Percentiles rank a stretch among this genome's conserved stretches.
These are phyloP conservation scores for Microbotryomycetes sp. DNA, from an alignment of 1,284 basidiomycete species.

Conservation along the genomic window DNA sequence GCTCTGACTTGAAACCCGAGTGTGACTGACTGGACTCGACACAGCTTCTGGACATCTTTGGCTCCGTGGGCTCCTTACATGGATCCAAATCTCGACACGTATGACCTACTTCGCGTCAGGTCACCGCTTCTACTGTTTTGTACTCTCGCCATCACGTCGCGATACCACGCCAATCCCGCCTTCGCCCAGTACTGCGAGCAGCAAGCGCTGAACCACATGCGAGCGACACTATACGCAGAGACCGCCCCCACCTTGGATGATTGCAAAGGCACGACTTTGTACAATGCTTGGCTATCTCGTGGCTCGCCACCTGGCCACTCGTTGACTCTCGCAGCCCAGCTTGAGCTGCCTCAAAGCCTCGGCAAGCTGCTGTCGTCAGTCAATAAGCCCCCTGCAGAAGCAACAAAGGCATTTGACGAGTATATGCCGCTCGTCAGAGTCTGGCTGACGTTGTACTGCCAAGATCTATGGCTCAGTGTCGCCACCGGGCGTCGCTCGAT, in stretches of 20 bases:
- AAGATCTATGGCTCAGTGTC: constrained; percentile 27
- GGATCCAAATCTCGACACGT: constrained; percentile 12
- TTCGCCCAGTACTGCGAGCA: constrained; percentile 12
- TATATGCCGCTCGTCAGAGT: constrained; percentile 17
- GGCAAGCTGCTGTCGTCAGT: constrained; percentile 13
- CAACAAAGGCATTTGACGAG: constrained; percentile 14
- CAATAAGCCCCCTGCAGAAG: constrained; percentile 2
- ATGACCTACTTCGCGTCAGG: constrained; percentile 3
- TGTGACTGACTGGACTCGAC: neutral
- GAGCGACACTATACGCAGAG: constrained; percentile 22
- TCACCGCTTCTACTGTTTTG: constrained; percentile 23
- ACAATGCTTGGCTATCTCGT: constrained; percentile 19
- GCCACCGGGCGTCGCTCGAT: constrained; percentile 22
- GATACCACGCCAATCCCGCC: constrained; percentile 4
- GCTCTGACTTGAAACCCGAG: neutral
- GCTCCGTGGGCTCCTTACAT: constrained; percentile 29
- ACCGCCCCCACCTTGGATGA: constrained; percentile 19
- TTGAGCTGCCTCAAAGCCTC: constrained; percentile 21
- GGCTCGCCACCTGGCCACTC: constrained; percentile 23
- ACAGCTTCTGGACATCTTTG: constrained; percentile 28
- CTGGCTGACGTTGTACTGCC: constrained; percentile 20
- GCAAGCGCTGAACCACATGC: constrained; percentile 11
- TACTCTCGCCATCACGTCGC: constrained; percentile 11
- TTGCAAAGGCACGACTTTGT: constrained; percentile 21
- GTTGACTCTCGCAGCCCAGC: constrained; percentile 19